Evolutionary conservation across 1,284 basidiomycete genomes (phyloP).

Genomic region (Sporisorium iseilematis-ciliati): DNA sequence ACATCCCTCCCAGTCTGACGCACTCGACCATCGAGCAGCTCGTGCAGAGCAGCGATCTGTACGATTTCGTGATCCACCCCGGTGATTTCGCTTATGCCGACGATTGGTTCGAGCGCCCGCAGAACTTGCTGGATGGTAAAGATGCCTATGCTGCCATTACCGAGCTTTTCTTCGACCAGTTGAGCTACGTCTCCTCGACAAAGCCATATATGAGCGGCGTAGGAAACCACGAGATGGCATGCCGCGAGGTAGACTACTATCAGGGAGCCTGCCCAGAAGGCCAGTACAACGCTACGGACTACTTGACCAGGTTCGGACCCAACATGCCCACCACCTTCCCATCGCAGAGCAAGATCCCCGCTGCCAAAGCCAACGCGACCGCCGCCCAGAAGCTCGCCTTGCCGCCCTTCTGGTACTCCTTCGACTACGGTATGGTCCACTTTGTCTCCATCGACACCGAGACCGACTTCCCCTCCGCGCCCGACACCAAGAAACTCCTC

Average conservation of each 20-base stretch:
- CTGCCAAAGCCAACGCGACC: slow-evolving; percentile 17
- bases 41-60: slow-evolving; percentile 21
- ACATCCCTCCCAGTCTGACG: slow-evolving; percentile 30
- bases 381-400: slow-evolving; percentile 20
- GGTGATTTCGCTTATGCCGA: slow-evolving; percentile 70
- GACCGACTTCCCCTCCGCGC: slow-evolving; percentile 53
- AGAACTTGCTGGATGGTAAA: slow-evolving; percentile 40
- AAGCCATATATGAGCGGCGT: slow-evolving; percentile 57
- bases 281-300: slow-evolving; percentile 60
- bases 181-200: slow-evolving; percentile 61
- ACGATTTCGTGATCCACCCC: slow-evolving; percentile 54
- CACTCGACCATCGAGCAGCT: slow-evolving; percentile 50
- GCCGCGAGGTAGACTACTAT: slow-evolving; percentile 26
- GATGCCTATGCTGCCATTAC: slow-evolving; percentile 57
- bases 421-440: slow-evolving; percentile 57
- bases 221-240: slow-evolving; percentile 60
- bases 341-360: slow-evolving; percentile 13
- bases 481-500: slow-evolving; percentile 47
- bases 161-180: slow-evolving; percentile 70
- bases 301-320: slow-evolving; percentile 28
- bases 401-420: slow-evolving; percentile 54
- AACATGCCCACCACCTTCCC: slow-evolving; percentile 50
- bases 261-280: slow-evolving; percentile 46
- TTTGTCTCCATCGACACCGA: slow-evolving; percentile 60
- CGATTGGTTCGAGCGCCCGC: slow-evolving; percentile 63